These are phyloP conservation scores for Pochonia chlamydosporia DNA, from an alignment of 2,329 filamentous ascomycete genomes.

Conservation along the genomic window DNA sequence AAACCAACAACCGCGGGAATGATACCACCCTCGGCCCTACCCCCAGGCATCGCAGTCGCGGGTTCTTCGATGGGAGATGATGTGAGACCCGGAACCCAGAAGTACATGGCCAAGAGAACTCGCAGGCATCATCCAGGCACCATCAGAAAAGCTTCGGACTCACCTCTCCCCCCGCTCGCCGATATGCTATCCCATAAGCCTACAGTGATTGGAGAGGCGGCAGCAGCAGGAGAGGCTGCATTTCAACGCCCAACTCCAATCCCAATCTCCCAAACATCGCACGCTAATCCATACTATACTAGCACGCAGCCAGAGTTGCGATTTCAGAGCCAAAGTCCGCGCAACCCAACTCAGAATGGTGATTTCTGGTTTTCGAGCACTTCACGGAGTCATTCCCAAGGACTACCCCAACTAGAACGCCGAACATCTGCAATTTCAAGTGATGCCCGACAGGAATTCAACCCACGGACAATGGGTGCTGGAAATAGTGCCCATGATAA, in stretches of 20 bases:
- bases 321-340: no score
- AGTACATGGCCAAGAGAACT: conserved; percentile 10
- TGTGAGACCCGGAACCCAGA: neutral
- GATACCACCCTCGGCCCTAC: neutral
- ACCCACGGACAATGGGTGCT: neutral
- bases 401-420: neutral
- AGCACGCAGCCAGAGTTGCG: no score
- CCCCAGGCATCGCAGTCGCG: neutral
- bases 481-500: neutral
- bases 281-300: no score
- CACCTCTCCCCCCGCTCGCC: neutral
- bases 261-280: no score
- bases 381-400: no score
- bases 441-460: neutral
- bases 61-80: neutral
- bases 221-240: no score
- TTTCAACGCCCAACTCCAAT: no score
- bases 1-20: neutral
- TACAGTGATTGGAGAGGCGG: no score
- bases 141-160: no score
- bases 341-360: no score
- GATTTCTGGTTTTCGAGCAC: no score
- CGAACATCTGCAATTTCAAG: neutral
- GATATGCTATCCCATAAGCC: neutral
- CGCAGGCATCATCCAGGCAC: neutral